Conservation (phyloP, 1,284 basidiomycete species). For the Cutaneotrichosporon sp. region DNA sequence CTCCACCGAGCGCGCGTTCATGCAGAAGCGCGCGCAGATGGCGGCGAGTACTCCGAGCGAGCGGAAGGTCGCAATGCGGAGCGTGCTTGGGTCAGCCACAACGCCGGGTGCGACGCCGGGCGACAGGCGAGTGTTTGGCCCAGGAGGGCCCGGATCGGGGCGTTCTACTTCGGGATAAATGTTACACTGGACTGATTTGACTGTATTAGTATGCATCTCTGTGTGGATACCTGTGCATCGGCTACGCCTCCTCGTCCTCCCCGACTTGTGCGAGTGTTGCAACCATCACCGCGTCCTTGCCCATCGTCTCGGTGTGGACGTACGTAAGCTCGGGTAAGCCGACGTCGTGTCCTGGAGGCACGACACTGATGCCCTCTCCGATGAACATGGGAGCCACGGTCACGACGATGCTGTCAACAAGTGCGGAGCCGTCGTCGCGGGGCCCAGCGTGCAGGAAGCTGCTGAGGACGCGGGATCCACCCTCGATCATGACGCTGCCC, state of each 20-base stretch:
- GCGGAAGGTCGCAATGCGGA: background rate
- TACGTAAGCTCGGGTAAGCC: constrained; percentile 38
- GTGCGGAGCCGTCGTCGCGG: constrained; percentile 43
- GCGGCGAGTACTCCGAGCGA: background rate
- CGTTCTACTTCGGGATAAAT: background rate
- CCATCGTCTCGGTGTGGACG: constrained; percentile 47
- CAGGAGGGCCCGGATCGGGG: background rate
- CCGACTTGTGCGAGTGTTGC: constrained; percentile 20
- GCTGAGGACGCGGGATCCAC: constrained; percentile 78
- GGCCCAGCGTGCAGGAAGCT: constrained; percentile 63
- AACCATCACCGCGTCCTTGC: constrained; percentile 52
- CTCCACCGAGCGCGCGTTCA: constrained; percentile 4
- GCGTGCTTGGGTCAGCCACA: background rate
- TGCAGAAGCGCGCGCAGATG: constrained; percentile 6
- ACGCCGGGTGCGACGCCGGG: background rate
- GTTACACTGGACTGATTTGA: background rate
- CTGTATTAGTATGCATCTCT: background rate
- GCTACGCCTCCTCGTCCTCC: background rate
- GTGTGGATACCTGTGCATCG: background rate
- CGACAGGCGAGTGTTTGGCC: background rate
- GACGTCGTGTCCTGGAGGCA: constrained; percentile 38
- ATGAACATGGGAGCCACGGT: constrained; percentile 80
- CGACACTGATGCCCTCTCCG: constrained; percentile 66
- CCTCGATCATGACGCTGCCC: constrained; percentile 88
- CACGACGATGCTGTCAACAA: constrained; percentile 72